Percentiles rank a stretch among this genome's conserved stretches.
These are phyloP conservation scores for Candida parachauliodes DNA, from an alignment of 805 yeast genomes.

Conservation along the genomic window DNA sequence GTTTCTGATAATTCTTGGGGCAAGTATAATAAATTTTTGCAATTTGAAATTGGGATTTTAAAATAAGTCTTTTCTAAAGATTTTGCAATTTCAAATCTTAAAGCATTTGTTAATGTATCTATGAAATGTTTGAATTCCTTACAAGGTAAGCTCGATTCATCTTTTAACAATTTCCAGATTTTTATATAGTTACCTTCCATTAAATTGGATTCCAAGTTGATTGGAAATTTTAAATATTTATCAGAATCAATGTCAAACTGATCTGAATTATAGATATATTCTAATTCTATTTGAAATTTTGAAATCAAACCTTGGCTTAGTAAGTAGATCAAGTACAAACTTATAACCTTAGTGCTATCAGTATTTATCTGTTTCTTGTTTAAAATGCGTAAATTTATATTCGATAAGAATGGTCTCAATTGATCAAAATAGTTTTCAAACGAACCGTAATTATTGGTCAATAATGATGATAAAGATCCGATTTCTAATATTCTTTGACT, in stretches of 20 bases:
- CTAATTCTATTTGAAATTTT: slow-evolving; percentile 86
- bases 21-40: slow-evolving; percentile 75
- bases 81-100: slow-evolving; percentile 80
- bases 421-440: slow-evolving; percentile 73
- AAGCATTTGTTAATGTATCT: slow-evolving; percentile 68
- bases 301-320: slow-evolving; percentile 83
- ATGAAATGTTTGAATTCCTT: slow-evolving; percentile 80
- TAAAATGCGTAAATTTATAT: slow-evolving; percentile 38
- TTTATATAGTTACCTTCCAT: slow-evolving; percentile 96
- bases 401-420: slow-evolving; percentile 72
- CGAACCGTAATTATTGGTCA: slow-evolving; percentile 54
- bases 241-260: slow-evolving; percentile 61
- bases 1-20: slow-evolving; percentile 39
- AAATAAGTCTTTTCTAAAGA: slow-evolving; percentile 79
- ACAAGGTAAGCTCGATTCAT: slow-evolving; percentile 52
- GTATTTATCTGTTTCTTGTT: slow-evolving; percentile 39
- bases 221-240: slow-evolving; percentile 74
- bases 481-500: slow-evolving; percentile 83
- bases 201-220: slow-evolving; percentile 85
- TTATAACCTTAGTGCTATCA: slow-evolving; percentile 58
- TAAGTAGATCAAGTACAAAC: slow-evolving; percentile 71
- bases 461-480: slow-evolving; percentile 79
- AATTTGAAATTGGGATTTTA: slow-evolving; percentile 74
- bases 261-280: slow-evolving; percentile 53
- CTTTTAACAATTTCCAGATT: slow-evolving; percentile 74